Evolutionary conservation across 2,329 filamentous ascomycete genomes (phyloP), one percentile per base, ranked within the genome.

Genomic region (Domatiomyces globalis): DNA sequence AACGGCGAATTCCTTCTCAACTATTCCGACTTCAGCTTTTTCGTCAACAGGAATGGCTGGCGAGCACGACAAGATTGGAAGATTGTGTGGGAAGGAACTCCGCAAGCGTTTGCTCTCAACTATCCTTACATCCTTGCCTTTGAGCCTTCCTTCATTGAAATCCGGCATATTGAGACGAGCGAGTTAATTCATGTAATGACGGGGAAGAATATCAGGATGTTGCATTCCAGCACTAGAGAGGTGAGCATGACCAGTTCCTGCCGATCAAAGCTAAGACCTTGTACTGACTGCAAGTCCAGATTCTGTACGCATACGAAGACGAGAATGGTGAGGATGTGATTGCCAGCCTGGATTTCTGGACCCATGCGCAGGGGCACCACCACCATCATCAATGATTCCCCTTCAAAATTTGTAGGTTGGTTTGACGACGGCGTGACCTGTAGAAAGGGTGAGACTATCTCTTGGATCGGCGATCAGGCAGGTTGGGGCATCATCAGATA

Each of bases 11-110:
- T 98, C 74, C 69, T 98, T 60, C 81, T 98, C 57, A 96, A 95
- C 69, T 98, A 98, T 71, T 92, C 87, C 4, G 92, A 98, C 67
- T 98, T 95, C 69, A 95, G 87, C 10, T 98, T 98, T 79, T 98
- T 96, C 63, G 92, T 98, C 65, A 96, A 98, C 69, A 81, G 92
- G 62, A 96, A 98, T 67, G 92, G 92, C 39, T 98, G 92, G 92
- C 82, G 92, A 56, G 90, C 90, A 50, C 79, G 89, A 62, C 88
- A 89, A 4, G 92, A 98, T 68, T 98, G 92, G 92, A 83, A 85
- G 62, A 95, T 98, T 64, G 85, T 90, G 57, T 98, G 92, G 92
- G 92, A 98, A 71, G 92, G 92, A 51, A 86, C 81, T 45, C 92
- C 92, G 43, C 84, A 87, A 62, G 84, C 83, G 52, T 98, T 98